These are phyloP conservation scores for Trichophyton simii DNA, from an alignment of 2,329 filamentous ascomycete species.

Conservation along the genomic window DNA sequence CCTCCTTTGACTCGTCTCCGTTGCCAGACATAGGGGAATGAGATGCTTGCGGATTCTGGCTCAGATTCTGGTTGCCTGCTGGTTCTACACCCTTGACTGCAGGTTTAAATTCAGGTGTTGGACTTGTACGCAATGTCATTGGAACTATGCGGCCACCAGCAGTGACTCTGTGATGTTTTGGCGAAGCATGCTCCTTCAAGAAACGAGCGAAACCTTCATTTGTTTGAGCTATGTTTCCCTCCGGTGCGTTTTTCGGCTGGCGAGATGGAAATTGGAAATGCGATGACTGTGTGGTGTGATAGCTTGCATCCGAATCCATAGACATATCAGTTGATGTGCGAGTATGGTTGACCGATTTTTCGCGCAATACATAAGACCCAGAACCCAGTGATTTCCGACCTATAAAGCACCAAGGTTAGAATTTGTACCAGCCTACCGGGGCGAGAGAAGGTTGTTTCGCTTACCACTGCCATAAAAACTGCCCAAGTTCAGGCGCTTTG, in stretches of 20 bases:
- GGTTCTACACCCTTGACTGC: conserved; percentile 9
- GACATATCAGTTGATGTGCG: conserved; percentile 17
- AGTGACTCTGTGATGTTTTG: conserved; percentile 38
- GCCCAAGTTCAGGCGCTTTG: background rate
- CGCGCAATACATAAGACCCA: conserved; percentile 16
- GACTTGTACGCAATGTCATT: conserved; percentile 25
- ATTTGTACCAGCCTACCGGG: background rate
- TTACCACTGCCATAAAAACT: background rate
- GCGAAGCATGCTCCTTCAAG: conserved; percentile 36
- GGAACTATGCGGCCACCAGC: conserved; percentile 38
- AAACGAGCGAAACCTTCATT: conserved; percentile 36
- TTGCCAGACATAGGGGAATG: background rate
- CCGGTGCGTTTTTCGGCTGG: conserved; percentile 25
- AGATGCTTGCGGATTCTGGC: background rate
- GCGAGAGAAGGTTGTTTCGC: background rate
- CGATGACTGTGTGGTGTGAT: conserved; percentile 11
- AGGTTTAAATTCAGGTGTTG: conserved; percentile 27
- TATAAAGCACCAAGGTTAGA: background rate
- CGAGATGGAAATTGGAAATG: conserved; percentile 17
- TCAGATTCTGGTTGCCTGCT: background rate
- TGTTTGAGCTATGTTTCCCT: conserved; percentile 21
- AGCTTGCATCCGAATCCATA: conserved; percentile 13
- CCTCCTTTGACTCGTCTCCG: background rate
- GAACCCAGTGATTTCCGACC: conserved; percentile 6
- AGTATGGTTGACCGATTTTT: conserved; percentile 18